phyloP scores from a whole-genome alignment of 2,329 filamentous ascomycete species.

The Penicillium sp. region DNA sequence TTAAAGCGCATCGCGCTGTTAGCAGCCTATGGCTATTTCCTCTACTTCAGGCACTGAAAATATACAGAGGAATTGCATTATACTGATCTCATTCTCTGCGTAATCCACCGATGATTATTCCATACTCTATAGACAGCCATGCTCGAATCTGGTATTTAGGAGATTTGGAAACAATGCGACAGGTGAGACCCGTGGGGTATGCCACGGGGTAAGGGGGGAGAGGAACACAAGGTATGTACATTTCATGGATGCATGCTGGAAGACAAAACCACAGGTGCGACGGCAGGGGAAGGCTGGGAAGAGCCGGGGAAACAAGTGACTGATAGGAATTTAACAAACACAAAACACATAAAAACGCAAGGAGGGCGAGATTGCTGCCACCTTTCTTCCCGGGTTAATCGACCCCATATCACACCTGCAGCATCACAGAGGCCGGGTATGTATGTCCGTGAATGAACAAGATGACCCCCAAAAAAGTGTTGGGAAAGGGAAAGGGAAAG shows the following conservation, averaged over 20 bases:
- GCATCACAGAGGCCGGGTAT: constrained; percentile 4
- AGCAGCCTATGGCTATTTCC: no score
- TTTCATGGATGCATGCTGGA: constrained; percentile 29
- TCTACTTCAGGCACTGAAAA: neutral
- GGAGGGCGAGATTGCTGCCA: constrained; percentile 1
- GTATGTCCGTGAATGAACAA: constrained; percentile 1
- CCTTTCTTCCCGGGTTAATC: constrained; percentile 7
- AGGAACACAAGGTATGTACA: constrained; percentile 31
- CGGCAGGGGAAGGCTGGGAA: constrained; percentile 11
- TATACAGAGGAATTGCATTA: constrained; percentile 13
- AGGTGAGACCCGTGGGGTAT: constrained; percentile 4
- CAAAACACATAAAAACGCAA: constrained; percentile 7
- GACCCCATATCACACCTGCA: neutral
- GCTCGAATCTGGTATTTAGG: constrained; percentile 28
- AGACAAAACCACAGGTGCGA: constrained; percentile 17
- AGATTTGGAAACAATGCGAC: constrained; percentile 21
- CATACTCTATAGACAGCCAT: constrained; percentile 32
- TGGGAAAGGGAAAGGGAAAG: neutral
- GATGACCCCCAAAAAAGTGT: neutral
- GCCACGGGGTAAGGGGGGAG: constrained; percentile 12
- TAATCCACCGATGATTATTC: constrained; percentile 28
- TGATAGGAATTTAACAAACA: constrained; percentile 7
- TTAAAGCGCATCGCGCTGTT: neutral
- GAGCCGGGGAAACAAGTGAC: constrained; percentile 12
- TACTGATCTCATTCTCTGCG: constrained; percentile 27